Percentiles rank a stretch among this genome's conserved stretches.
Conservation (phyloP, 2,329 filamentous ascomycete genomes). For the Trichocomaceae sp. region DNA sequence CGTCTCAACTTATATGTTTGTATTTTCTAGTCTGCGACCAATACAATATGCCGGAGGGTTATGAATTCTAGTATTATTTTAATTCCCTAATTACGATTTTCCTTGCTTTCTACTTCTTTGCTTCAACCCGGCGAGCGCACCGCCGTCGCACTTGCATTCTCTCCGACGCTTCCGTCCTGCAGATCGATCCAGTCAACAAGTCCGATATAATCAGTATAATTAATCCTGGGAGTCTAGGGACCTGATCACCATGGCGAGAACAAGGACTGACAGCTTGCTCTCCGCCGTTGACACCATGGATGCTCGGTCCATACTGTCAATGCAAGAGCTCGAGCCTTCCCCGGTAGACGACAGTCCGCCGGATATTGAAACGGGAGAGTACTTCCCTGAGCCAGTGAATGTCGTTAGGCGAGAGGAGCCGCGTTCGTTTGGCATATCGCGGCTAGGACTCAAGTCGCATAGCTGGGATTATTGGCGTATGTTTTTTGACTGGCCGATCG, state of each 20-base stretch:
- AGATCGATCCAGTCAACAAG: not conserved
- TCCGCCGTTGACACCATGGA: constrained; percentile 26
- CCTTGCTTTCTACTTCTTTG: not conserved
- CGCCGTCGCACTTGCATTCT: not conserved
- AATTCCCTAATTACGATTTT: not conserved
- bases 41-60: not conserved
- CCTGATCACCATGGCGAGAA: constrained; percentile 9
- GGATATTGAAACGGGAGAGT: constrained; percentile 47
- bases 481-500: constrained; percentile 21
- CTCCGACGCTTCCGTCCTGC: not conserved
- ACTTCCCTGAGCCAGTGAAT: constrained; percentile 28
- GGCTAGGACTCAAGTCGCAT: constrained; percentile 58
- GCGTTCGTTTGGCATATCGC: constrained; percentile 19
- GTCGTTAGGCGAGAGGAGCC: constrained; percentile 9
- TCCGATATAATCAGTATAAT: not conserved
- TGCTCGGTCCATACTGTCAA: constrained; percentile 51
- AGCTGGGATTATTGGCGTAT: constrained; percentile 69
- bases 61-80: not conserved
- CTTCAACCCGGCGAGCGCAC: not conserved
- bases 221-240: not conserved
- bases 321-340: constrained; percentile 73
- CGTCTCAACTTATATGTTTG: no score
- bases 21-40: not conserved
- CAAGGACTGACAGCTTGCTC: constrained; percentile 9
- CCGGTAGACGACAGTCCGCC: constrained; percentile 59